A percentile compares a stretch with the other conserved stretches of the same genome.
Evolutionary conservation across 768 basidiomycete species (phyloP).

Genomic region (Pholiota conissans): DNA sequence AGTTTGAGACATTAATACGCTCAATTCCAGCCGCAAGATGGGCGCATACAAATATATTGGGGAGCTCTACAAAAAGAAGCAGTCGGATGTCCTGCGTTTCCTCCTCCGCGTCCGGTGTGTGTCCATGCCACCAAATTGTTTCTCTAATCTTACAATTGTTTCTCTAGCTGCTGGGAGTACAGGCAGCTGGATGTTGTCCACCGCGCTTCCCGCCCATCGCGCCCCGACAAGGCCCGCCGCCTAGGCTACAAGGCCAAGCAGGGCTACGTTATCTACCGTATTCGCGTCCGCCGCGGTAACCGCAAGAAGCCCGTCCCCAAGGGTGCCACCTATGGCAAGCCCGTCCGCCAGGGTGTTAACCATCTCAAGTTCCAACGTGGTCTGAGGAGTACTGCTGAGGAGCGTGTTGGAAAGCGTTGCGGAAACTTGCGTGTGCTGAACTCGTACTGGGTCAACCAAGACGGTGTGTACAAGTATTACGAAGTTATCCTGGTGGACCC

Average conservation of each 20-base stretch:
- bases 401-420: conserved; percentile 95
- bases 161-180: conserved; percentile 91
- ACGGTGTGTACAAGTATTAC: conserved; percentile 98
- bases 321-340: conserved; percentile 99
- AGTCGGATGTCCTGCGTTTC: conserved; percentile 96
- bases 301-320: conserved; percentile 98
- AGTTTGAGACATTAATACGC: conserved; percentile 14
- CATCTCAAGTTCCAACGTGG: conserved; percentile 98
- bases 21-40: conserved; percentile 58
- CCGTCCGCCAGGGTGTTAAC: conserved; percentile 99
- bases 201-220: conserved; percentile 95
- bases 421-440: conserved; percentile 96
- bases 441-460: conserved; percentile 99
- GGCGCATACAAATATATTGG: conserved; percentile 96
- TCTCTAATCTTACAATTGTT: not conserved
- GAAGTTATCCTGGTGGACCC: conserved; percentile 99
- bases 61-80: conserved; percentile 98
- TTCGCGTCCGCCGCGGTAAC: conserved; percentile 97
- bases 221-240: conserved; percentile 98
- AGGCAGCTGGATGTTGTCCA: conserved; percentile 98
- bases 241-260: conserved; percentile 99
- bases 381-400: conserved; percentile 91
- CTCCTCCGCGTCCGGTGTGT: conserved; percentile 91
- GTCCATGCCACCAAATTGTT: not conserved
- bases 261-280: conserved; percentile 96